Evolutionary conservation across 768 basidiomycete species (phyloP), one percentile per base, ranked within the genome.

Genomic region (Boletus rufocinnamomeus): DNA sequence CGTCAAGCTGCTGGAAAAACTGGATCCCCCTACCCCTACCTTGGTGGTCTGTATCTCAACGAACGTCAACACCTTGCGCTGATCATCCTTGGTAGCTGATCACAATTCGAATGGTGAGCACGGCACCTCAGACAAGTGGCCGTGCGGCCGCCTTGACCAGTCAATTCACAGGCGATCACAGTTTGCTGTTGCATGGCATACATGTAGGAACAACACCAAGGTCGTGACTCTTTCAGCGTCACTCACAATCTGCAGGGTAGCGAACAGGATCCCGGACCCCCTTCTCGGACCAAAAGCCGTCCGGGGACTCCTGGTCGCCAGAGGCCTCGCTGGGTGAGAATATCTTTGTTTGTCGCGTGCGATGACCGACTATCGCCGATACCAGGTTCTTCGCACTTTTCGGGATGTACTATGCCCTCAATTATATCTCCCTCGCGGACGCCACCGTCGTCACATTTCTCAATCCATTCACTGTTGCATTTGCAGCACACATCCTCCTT

Each of bases 241-340:
- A 21, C 40, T n/a, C 40, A 41, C n/a, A 21, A n/a, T 21, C 21
- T 41, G 4, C 40, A 25, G 75, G 79, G 69, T 62, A 61, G 74
- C 70, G 21, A 73, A 66, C 50, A 75, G 74, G 28, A 75, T 85
- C 8, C 78, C 77, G 4, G 75, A 93, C 66, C 88, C 89, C 1
- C 69, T 86, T 30, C 64, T 87, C 40, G 40, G 40, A 1, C 91
- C 91, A 0, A 84, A 85, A 46, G 88, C 80, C 2, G 82, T 93
- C 4, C 78, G 90, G 37, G 56, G 75, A 6, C 71, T 41, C 19
- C 40, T 92, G 4, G 71, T 80, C 1, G 69, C 79, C 14, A 76
- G 91, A 61, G 89, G 89, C 0, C 72, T 88, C 57, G 73, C 79
- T n/a, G 90, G 89, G 83, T 88, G 56, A 43, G 78, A 66, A 35